Evolutionary conservation across 2,329 filamentous ascomycete species (phyloP).

Genomic region (Nigrospora sphaerica): DNA sequence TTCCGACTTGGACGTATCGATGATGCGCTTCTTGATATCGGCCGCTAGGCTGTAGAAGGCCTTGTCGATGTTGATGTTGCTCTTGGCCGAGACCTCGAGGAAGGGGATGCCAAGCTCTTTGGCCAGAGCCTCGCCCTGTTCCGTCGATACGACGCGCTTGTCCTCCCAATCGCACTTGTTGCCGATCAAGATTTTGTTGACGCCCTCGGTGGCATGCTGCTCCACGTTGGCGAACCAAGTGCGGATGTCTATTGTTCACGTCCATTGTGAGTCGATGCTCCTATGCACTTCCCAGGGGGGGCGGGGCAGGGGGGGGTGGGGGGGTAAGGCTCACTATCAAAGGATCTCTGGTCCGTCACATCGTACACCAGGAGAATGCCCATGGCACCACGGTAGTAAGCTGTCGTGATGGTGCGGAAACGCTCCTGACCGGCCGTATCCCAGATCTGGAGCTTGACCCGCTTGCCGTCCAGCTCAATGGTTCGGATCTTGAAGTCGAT

Average conservation of each 20-base stretch:
- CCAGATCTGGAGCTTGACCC: constrained; percentile 99
- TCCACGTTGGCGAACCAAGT: constrained; percentile 99
- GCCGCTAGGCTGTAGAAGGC: constrained; percentile 92
- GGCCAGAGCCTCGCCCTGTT: constrained; percentile 86
- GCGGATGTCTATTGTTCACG: constrained; percentile 67
- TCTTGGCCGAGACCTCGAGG: constrained; percentile 97
- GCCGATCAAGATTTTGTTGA: constrained; percentile 99
- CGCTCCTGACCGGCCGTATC: constrained; percentile 97
- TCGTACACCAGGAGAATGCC: constrained; percentile 97
- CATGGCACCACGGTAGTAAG: constrained; percentile 98
- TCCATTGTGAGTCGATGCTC: too few species aligned
- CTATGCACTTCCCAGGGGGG: too few species aligned
- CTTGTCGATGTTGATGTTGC: constrained; percentile 99
- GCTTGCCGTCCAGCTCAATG: constrained; percentile 97
- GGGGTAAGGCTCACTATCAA: constrained; percentile 62
- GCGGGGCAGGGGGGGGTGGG: too few species aligned
- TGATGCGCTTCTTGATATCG: constrained; percentile 97
- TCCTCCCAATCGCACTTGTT: constrained; percentile 99
- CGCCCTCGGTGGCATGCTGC: constrained; percentile 94
- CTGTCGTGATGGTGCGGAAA: constrained; percentile 97
- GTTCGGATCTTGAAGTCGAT: constrained; percentile 99
- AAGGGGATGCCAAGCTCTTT: constrained; percentile 97
- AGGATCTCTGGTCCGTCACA: constrained; percentile 92
- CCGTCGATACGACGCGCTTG: constrained; percentile 89
- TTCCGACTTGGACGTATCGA: constrained; percentile 81